Evolutionary conservation across 2,329 filamentous ascomycete genomes (phyloP), one percentile per base, ranked within the genome.

Genomic region (Penicillium sp.): DNA sequence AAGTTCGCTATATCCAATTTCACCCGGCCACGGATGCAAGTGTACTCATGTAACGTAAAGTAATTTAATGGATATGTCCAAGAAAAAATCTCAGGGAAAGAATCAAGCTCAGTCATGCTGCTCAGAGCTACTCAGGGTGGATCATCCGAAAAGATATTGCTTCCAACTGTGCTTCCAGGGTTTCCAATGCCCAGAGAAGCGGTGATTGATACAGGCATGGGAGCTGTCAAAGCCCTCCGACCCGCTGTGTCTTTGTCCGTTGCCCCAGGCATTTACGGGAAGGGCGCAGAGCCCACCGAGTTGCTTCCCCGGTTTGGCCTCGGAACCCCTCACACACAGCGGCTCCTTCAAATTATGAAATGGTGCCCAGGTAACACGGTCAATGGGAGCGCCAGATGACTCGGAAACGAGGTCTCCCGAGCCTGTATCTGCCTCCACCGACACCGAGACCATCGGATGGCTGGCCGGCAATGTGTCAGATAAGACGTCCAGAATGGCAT

Each of bases 251-350:
- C 67, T 55, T 50, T 69, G 67, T 12, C 67, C 67, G 52, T 68
- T 69, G 0, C 64, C 67, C 67, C 67, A 70, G 1, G 58, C 63
- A 65, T 95, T 96, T 32, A 95, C 73, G 0, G 92, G 92, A 40
- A 97, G 72, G 6, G 95, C 84, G 87, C 95, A 95, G 54, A 95
- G 82, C 3, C 89, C 88, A 24, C 88, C 88, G 61, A 89, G 82
- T 7, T 81, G 81, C 18, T 83, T 77, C 1, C 88, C 60, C 3
- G 46, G 8, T 27, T 42, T 50, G 2, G 60, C 53, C 13, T 65
- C 60, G 0, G 50, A 50, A 0, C 53, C 60, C 9, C 63, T 55
- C 1, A 66, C 51, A 39, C 66, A 68, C 7, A 67, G 20, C 1
- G 61, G 56, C 4, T 63, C 37, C 4, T 44, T 28, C 6, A 70